Conservation (phyloP, 2,329 filamentous ascomycete species). For the Leptographium flavum region DNA sequence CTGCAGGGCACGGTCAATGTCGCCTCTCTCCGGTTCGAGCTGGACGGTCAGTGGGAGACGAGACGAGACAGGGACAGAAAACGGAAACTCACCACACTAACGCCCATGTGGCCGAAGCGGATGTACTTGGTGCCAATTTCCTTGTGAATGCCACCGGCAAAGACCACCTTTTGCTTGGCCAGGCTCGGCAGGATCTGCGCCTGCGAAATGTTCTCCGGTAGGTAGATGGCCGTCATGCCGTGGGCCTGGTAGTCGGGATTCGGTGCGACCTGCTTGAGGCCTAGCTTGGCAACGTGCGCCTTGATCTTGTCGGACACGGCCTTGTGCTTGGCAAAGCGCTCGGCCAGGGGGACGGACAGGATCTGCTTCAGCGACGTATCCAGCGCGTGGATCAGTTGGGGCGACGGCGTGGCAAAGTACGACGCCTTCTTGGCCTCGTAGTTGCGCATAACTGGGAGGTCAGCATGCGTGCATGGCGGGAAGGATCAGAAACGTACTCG, state of each 20-base stretch:
- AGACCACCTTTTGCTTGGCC: slow-evolving; percentile 76
- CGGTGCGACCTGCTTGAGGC: slow-evolving; percentile 72
- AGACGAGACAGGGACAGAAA: not conserved
- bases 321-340: slow-evolving; percentile 72
- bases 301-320: slow-evolving; percentile 76
- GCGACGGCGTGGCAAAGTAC: slow-evolving; percentile 94
- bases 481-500: slow-evolving; percentile 43
- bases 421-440: slow-evolving; percentile 96
- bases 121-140: slow-evolving; percentile 90
- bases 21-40: slow-evolving; percentile 62
- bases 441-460: slow-evolving; percentile 73
- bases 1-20: slow-evolving; percentile 73
- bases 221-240: slow-evolving; percentile 94
- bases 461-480: too few relatives aligned
- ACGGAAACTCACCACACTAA: slow-evolving; percentile 61
- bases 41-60: slow-evolving; percentile 14
- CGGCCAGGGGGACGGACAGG: slow-evolving; percentile 60
- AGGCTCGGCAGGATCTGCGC: slow-evolving; percentile 76
- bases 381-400: slow-evolving; percentile 83
- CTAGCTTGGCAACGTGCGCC: slow-evolving; percentile 63
- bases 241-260: slow-evolving; percentile 88
- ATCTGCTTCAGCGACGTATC: slow-evolving; percentile 83
- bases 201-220: slow-evolving; percentile 70
- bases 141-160: slow-evolving; percentile 91
- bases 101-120: slow-evolving; percentile 94